Evolutionary conservation across 2,329 filamentous ascomycete species (phyloP).

Genomic region (Xylaria sp.): DNA sequence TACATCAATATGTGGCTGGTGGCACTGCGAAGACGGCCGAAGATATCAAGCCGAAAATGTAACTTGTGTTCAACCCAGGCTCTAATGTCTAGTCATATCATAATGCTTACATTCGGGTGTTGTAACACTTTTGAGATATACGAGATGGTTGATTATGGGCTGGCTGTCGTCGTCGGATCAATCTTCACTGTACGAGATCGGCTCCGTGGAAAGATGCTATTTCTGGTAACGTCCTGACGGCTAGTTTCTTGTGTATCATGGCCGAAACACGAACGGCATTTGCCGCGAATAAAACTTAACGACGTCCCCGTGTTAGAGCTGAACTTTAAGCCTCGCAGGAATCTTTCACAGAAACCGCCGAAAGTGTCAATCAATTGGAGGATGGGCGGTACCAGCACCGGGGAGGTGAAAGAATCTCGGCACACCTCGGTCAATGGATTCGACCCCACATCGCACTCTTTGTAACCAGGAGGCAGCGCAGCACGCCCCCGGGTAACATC

Average conservation of each 20-base stretch:
- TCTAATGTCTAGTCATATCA: not conserved
- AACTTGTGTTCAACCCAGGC: not conserved
- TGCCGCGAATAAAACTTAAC: too few relatives aligned
- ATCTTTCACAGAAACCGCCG: not conserved
- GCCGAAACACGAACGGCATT: too few relatives aligned
- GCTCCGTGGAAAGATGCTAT: not conserved
- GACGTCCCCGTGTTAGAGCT: not conserved
- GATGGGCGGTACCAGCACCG: too few relatives aligned
- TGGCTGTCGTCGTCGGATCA: not conserved
- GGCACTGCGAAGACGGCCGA: not conserved
- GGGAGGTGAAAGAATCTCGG: not conserved
- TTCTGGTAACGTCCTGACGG: not conserved
- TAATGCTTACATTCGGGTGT: not conserved
- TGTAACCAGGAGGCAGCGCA: not conserved
- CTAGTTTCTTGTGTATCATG: not conserved
- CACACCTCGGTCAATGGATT: too few relatives aligned
- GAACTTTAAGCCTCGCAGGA: not conserved
- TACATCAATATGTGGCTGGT: constrained; percentile 1
- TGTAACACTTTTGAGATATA: not conserved
- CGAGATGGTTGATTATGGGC: not conserved
- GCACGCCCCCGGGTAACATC: not conserved
- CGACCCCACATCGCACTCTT: not conserved
- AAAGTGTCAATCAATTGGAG: not conserved
- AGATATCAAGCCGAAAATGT: not conserved
- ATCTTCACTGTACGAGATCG: not conserved